A percentile compares a stretch with the other conserved stretches of the same genome.
Conservation (phyloP, 140 eudicot genomes). For the Ambrosia hybrid region DNA sequence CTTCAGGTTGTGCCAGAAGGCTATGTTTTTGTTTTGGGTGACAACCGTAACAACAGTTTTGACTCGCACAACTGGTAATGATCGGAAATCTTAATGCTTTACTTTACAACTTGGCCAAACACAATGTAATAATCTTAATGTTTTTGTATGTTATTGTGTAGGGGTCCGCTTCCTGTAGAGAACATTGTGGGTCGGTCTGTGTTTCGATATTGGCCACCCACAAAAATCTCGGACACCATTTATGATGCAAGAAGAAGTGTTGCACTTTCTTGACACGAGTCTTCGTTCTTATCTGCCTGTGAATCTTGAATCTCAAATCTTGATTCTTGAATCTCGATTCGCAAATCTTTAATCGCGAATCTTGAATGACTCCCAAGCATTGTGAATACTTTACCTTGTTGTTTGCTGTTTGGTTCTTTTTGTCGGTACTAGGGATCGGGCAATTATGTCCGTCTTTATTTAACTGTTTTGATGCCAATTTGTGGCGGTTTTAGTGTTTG, state of each 20-base stretch:
- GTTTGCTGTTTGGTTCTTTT: neutral
- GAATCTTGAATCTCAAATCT: slow-evolving; percentile 29
- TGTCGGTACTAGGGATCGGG: slow-evolving; percentile 16
- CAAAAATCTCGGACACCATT: slow-evolving; percentile 65
- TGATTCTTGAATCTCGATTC: no score
- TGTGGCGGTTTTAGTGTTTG: slow-evolving; percentile 14
- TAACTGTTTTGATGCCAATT: slow-evolving; percentile 13
- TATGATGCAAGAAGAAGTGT: slow-evolving; percentile 38
- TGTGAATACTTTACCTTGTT: slow-evolving; percentile 34
- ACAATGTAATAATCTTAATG: neutral
- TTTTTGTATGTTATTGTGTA: slow-evolving; percentile 28
- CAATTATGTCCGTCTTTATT: slow-evolving; percentile 22
- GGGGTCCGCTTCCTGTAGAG: slow-evolving; percentile 91
- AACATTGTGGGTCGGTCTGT: slow-evolving; percentile 85
- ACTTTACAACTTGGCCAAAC: neutral
- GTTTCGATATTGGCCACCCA: slow-evolving; percentile 89
- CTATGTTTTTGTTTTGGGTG: slow-evolving; percentile 93
- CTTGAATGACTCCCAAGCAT: slow-evolving; percentile 5
- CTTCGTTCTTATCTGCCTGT: neutral
- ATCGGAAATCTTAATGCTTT: neutral
- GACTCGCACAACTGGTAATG: slow-evolving; percentile 89
- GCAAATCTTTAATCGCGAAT: slow-evolving; percentile 13
- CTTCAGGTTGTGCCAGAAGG: slow-evolving; percentile 90
- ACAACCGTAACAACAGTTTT: slow-evolving; percentile 89
- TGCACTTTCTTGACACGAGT: slow-evolving; percentile 35